Evolutionary conservation across 768 basidiomycete genomes (phyloP), one percentile per base, ranked within the genome.

Genomic region (Auricularia heimuer): DNA sequence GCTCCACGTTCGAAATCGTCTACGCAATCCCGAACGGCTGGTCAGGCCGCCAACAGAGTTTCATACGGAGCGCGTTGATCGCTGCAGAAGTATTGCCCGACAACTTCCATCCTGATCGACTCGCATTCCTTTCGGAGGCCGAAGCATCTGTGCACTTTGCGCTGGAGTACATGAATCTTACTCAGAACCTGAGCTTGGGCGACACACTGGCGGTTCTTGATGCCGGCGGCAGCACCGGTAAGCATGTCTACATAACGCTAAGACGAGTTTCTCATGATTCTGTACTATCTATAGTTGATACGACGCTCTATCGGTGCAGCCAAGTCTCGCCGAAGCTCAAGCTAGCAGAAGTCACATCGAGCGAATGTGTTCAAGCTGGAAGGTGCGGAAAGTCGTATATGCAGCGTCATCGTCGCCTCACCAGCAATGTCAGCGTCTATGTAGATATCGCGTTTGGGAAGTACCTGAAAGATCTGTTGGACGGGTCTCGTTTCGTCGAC

Each of bases 81-180:
- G 16, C 21, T n/a, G 62, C 65, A 3, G 62, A 54, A 4, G 63
- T 66, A 3, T 42, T 63, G 12, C 18, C 34, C 33, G n/a, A 44
- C 18, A 21, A 21, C 11, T 39, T 24, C 62, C 24, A 62, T 2
- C 10, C 14, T 10, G 18, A n/a, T 54, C 64, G 18, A 14, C 35
- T 64, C 10, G 18, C 54, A 3, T 64, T 64, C 54, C 16, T 64
- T n/a, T 37, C 51, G n/a, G 64, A 64, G 36, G 64, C 34, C 16
- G 64, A 64, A 35, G 64, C 64, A 10, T 64, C 64, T 2, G 64
- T 64, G n/a, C 64, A 64, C 36, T 64, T 58, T n/a, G 64, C 64
- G 21, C 64, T 64, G 16, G 54, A 51, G 21, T 56, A 64, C 58
- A 47, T 35, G 18, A n/a, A 21, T 10, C 36, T 56, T 7, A 7